These are phyloP conservation scores for Ophidiomyces ophidiicola DNA, from an alignment of 2,329 filamentous ascomycete species.

Conservation along the genomic window DNA sequence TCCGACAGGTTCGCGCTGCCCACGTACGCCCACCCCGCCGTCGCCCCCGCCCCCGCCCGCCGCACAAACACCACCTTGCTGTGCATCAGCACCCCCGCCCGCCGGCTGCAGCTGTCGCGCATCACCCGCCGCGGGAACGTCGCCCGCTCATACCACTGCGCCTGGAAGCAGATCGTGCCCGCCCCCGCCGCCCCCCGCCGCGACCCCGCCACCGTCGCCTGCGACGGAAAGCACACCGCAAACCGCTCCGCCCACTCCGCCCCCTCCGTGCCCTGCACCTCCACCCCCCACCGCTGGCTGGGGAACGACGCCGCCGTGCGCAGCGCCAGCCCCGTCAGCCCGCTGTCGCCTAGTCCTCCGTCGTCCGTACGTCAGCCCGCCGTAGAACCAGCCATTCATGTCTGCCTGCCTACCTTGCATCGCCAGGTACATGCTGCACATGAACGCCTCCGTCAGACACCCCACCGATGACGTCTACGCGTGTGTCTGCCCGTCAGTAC, in stretches of 20 bases:
- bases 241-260: slow-evolving; percentile 42
- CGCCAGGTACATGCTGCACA: slow-evolving; percentile 49
- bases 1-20: slow-evolving; percentile 89
- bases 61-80: slow-evolving; percentile 54
- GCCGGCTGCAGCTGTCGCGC: slow-evolving; percentile 60
- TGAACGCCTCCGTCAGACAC: slow-evolving; percentile 54
- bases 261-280: slow-evolving; percentile 24
- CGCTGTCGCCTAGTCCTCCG: slow-evolving; percentile 34
- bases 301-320: slow-evolving; percentile 24
- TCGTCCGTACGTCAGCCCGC: slow-evolving; percentile 1
- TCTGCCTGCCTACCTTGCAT: slow-evolving; percentile 37
- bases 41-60: too few relatives aligned
- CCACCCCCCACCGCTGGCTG: slow-evolving; percentile 26
- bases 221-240: slow-evolving; percentile 69
- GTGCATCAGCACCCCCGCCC: slow-evolving; percentile 68
- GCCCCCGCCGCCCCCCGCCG: slow-evolving; percentile 52
- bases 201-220: slow-evolving; percentile 54
- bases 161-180: slow-evolving; percentile 71
- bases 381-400: slow-evolving; percentile 10
- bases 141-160: slow-evolving; percentile 56
- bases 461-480: slow-evolving; percentile 67
- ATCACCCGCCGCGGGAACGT: slow-evolving; percentile 62
- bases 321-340: slow-evolving; percentile 31
- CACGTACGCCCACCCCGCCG: slow-evolving; percentile 76
- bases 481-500: too few relatives aligned